phyloP scores from a whole-genome alignment of 441 rosid genomes.

The Raphanus hybrid region DNA sequence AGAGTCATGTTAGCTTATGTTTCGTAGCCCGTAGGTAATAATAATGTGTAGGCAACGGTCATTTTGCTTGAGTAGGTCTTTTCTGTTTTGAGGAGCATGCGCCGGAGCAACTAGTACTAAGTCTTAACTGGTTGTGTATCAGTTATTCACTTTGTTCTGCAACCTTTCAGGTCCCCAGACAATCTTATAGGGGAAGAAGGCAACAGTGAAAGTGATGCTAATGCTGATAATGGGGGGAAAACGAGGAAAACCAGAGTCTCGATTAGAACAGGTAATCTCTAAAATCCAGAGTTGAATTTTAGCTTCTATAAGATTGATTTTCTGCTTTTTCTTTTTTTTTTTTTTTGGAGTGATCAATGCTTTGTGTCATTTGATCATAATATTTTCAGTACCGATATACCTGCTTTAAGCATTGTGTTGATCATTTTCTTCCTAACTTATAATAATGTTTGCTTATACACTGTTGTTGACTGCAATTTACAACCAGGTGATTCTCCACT shows the following conservation, averaged over 20 bases:
- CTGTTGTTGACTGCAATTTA: slow-evolving; percentile 42
- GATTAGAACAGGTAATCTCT: slow-evolving; percentile 58
- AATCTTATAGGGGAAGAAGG: slow-evolving; percentile 60
- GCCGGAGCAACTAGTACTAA: neutral
- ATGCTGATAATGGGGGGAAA: slow-evolving; percentile 49
- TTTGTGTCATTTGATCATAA: too few species aligned
- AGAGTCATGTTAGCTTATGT: neutral
- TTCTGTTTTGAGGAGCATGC: slow-evolving; percentile 21
- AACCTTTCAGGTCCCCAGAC: slow-evolving; percentile 61
- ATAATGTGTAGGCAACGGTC: neutral
- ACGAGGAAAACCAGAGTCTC: slow-evolving; percentile 48
- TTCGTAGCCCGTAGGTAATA: too few species aligned
- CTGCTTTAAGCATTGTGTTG: neutral
- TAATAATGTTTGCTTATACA: neutral
- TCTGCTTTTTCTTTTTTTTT: too few species aligned
- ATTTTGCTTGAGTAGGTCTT: slow-evolving; percentile 20
- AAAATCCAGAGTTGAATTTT: slow-evolving; percentile 8
- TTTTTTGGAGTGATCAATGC: too few species aligned
- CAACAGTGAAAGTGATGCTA: slow-evolving; percentile 54
- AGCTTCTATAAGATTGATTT: neutral
- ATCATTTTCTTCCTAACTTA: neutral
- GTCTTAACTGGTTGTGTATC: slow-evolving; percentile 19
- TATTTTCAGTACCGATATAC: slow-evolving; percentile 8
- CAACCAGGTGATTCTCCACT: slow-evolving; percentile 44
- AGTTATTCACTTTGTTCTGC: slow-evolving; percentile 31